phyloP scores from a whole-genome alignment of 1,284 basidiomycete species.

The Apiotrichum mycotoxinovorans region DNA sequence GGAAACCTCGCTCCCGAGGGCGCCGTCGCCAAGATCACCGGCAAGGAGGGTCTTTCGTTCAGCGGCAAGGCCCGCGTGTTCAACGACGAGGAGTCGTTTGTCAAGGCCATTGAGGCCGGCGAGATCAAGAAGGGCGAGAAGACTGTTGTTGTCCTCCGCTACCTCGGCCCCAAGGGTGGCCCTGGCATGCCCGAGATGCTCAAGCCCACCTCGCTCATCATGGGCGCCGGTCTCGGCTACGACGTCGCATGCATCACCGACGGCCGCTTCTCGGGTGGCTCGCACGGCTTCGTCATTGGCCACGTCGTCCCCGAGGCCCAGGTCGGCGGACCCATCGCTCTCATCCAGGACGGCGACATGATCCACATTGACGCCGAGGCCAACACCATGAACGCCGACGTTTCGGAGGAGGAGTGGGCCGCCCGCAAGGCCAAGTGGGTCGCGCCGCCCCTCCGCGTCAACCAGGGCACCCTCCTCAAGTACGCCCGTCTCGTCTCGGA shows the following conservation, averaged over 20 bases:
- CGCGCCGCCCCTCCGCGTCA: conserved; percentile 78
- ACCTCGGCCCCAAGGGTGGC: conserved; percentile 92
- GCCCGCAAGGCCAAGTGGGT: conserved; percentile 70
- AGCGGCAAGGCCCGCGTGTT: conserved; percentile 53
- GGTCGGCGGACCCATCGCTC: conserved; percentile 89
- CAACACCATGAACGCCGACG: conserved; percentile 75
- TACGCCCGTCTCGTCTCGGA: conserved; percentile 80
- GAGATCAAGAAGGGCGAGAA: conserved; percentile 74
- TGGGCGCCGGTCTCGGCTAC: conserved; percentile 86
- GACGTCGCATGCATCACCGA: conserved; percentile 93
- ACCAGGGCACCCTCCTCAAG: conserved; percentile 79
- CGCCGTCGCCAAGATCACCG: conserved; percentile 93
- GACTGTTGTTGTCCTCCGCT: conserved; percentile 84
- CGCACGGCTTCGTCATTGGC: conserved; percentile 56
- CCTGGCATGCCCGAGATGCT: conserved; percentile 87
- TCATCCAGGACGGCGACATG: conserved; percentile 86
- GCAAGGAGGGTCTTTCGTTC: conserved; percentile 88
- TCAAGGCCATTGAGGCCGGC: conserved; percentile 74
- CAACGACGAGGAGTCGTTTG: conserved; percentile 73
- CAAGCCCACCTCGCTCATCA: conserved; percentile 77
- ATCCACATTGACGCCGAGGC: conserved; percentile 76
- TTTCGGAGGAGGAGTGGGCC: conserved; percentile 73
- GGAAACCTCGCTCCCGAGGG: conserved; percentile 87
- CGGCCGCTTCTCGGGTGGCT: conserved; percentile 86
- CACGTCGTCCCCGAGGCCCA: conserved; percentile 70